Evolutionary conservation across 2,329 filamentous ascomycete species (phyloP), one percentile per base, ranked within the genome.

Genomic region (Saccharata proteae): DNA sequence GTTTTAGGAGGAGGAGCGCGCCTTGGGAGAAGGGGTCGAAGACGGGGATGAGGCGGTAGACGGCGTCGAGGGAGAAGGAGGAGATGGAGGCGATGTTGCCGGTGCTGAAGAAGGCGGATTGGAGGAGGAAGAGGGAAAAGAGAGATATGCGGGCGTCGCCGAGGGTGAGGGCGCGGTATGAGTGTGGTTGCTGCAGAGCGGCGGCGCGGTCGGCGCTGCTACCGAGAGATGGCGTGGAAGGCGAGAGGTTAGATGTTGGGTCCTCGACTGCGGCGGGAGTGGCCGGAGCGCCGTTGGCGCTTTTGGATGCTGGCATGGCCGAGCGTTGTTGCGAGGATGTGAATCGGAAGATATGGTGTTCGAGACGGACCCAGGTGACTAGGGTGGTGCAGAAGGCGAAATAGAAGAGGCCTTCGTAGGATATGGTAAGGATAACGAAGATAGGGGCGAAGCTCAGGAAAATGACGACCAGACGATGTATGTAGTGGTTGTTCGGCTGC

Each of bases 321-420:
- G 37, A 23, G 7, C 13, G n/a, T 16, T 26, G 27, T 29, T 34
- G 26, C 25, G 39, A 43, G 16, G 31, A 26, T 39, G 51, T 58
- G 45, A 55, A 65, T 12, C 57, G 50, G 47, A 79, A 75, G 29
- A 88, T 71, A 34, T 73, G 74, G 51, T 92, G 80, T 54, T 98
- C 90, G 2, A 98, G 67, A n/a, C 77, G 75, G 19, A 94, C 82
- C 90, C 90, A 98, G 34, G 77, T 76, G 30, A 93, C 67, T 4
- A 98, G 62, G 14, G 78, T 81, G 32, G 80, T 63, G 48, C 77
- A 36, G 57, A 94, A 98, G 8, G 79, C 75, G 37, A 94, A 74
- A 57, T 96, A 98, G 55, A 98, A 98, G 2, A 98, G 67, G 0
- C 88, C 88, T 56, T 98, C 90, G 59, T 93, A 98, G 1, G 88